These are phyloP conservation scores for Vanrija sp. DNA, from an alignment of 1,284 basidiomycete species.

Conservation along the genomic window DNA sequence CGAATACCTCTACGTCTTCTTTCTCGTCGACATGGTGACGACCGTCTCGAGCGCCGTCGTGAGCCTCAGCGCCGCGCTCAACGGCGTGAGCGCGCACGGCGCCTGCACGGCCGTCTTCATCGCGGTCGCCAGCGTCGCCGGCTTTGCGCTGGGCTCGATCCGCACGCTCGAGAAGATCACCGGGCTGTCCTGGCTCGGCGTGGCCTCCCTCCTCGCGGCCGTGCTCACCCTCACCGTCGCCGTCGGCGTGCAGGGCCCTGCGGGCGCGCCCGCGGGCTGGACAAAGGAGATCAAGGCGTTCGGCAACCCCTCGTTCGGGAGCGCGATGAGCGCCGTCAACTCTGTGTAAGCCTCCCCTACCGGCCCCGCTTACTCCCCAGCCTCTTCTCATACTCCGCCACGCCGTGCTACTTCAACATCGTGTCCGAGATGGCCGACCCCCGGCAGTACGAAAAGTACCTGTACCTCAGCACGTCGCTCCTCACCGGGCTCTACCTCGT, in stretches of 20 bases:
- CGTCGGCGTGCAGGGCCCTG: constrained; percentile 45
- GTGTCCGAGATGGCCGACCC: constrained; percentile 34
- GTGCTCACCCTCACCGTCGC: constrained; percentile 46
- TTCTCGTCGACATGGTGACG: background rate
- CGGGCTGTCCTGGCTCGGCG: constrained; percentile 43
- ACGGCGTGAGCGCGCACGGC: constrained; percentile 36
- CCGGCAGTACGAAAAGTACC: constrained; percentile 25
- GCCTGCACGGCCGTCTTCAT: constrained; percentile 45
- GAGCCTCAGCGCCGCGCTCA: constrained; percentile 28
- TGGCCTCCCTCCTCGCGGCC: constrained; percentile 33
- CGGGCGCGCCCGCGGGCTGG: constrained; percentile 30
- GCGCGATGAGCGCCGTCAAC: constrained; percentile 42
- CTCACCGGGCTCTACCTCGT: constrained; percentile 39
- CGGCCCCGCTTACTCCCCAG: constrained; percentile 11
- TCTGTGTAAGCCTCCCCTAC: constrained; percentile 30
- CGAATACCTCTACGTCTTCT: constrained; percentile 2
- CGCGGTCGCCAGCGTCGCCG: constrained; percentile 31
- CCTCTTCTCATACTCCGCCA: constrained; percentile 23
- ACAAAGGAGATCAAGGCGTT: constrained; percentile 28
- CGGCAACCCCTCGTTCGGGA: constrained; percentile 30
- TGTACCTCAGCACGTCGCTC: constrained; percentile 31
- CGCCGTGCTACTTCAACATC: constrained; percentile 19
- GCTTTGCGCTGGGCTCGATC: constrained; percentile 33
- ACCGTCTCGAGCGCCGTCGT: constrained; percentile 41
- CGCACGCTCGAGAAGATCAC: constrained; percentile 44